Base-by-base conservation (phyloP, 2,329 filamentous ascomycete genomes). In the Penicillium sumatraense region DNA sequence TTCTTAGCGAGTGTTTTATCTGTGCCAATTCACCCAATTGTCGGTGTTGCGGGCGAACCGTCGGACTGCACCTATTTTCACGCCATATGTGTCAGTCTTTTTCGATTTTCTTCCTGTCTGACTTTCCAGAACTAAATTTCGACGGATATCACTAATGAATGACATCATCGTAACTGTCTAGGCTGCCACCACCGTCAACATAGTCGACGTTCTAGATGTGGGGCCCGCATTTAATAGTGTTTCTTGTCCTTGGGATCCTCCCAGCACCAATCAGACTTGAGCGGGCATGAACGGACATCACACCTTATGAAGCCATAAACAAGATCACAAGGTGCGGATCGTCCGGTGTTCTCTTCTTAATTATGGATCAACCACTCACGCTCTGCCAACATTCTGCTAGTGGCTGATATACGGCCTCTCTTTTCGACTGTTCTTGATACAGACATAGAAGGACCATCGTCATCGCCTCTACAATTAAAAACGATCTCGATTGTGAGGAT, bases 81-180 rank as follows among this genome's bases (percentile, higher is more conserved):
- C n/a, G n/a, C n/a, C n/a, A n/a, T n/a, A n/a, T n/a, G n/a, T n/a
- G n/a, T n/a, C n/a, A n/a, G n/a, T 24, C 40, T 49, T 57, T 40
- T 48, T 58, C 16, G 51, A 54, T 29, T 54, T 54, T 44, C 51
- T 54, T 42, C 42, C 47, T 51, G 26, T 9, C 38, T 53, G 44
- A 16, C 50, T 47, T 38, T 53, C 50, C 31, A 53, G 23, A 23
- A 23, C 10, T 2, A 53, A 31, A 24, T 53, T 42, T 46, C 41
- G 50, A 53, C 42, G 41, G 18, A 53, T 53, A 47, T 53, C 50
- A 31, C 24, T 5, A n/a, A 35, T n/a, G 33, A n/a, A 49, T 23
- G n/a, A n/a, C n/a, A 24, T 49, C 29, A 36, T 36, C 29, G 26
- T 49, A 20, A 33, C 24, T 2, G 5, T 48, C 45, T 21, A 48